Percentiles rank a stretch among this genome's conserved stretches.
phyloP scores from a whole-genome alignment of 495 filamentous ascomycete genomes.

The Penicillium egyptiacum region DNA sequence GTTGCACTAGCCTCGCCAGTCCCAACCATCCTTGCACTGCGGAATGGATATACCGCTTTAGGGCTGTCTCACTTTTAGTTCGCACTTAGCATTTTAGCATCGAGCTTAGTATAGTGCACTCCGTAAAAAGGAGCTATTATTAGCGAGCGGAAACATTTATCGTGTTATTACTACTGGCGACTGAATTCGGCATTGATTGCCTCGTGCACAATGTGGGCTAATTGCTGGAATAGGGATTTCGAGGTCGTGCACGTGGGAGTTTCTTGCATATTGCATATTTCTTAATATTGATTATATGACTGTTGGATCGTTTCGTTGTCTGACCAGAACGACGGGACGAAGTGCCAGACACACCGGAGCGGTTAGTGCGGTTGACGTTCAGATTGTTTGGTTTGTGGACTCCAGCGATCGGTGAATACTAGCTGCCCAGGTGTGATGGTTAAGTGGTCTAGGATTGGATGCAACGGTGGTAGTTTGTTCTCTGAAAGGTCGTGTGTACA shows the following conservation, averaged over 20 bases:
- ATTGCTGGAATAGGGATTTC: not conserved
- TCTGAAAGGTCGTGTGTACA: not conserved
- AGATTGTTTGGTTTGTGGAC: not conserved
- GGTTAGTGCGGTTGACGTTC: not conserved
- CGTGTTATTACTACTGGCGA: not conserved
- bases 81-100: not conserved
- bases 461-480: conserved; percentile 6
- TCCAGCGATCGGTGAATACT: not conserved
- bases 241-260: not conserved
- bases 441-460: not conserved
- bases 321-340: not conserved
- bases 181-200: not conserved
- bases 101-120: not conserved
- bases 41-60: not conserved
- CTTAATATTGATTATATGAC: not conserved
- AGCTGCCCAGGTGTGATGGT: not conserved
- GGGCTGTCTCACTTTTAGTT: conserved; percentile 5
- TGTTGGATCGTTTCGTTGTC: not conserved
- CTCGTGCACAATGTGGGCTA: not conserved
- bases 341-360: not conserved
- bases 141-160: conserved; percentile 10
- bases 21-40: too few relatives aligned
- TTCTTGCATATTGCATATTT: not conserved
- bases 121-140: conserved; percentile 2
- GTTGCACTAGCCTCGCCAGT: too few relatives aligned